Evolutionary conservation across 441 rosid genomes (phyloP), one percentile per base, ranked within the genome.

Genomic region (Populus tomentosa): DNA sequence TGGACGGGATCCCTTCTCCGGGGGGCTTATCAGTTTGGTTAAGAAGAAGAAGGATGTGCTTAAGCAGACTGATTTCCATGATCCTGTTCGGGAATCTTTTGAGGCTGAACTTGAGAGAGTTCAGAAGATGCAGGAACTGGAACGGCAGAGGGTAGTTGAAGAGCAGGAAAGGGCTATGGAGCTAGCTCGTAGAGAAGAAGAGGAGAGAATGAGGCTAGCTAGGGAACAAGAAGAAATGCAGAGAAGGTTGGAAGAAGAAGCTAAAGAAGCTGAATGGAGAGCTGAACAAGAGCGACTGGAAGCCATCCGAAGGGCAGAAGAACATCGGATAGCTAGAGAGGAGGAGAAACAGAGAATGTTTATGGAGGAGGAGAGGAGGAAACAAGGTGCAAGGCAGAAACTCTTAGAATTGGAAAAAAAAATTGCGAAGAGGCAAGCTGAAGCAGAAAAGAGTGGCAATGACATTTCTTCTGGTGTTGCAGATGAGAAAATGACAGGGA

Each of bases 21-120:
- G 89, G 68, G 88, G 87, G 79, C 86, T 91, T 75, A 91, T 89
- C 28, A 90, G 96, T 72, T 85, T 91, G 75, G 82, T 89, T 79
- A 94, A 91, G 87, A 90, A 90, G 90, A 96, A 87, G 90, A 94
- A 92, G 84, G 97, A 91, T 67, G 82, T 83, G 70, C 72, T 81
- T 61, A 93, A 91, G 79, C 94, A 89, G 82, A 80, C 90, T 23
- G 93, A 94, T 87, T 91, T 94, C 81, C 94, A 88, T 82, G 99
- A 96, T 56, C 98, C 99, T 84, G 93, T 89, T 28, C 88, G 98
- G 76, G 99, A 94, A 75, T 94, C 98, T 73, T 96, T 96, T 83
- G 99, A 96, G 88, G 99, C 98, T 82, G 99, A 96, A 82, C 98
- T 96, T 77, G 94, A 96, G 86, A 91, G 95, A 82, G 98, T 96